Base-by-base conservation (phyloP, 176 grass and related monocot species). In the Urochloa ruziziensis region DNA sequence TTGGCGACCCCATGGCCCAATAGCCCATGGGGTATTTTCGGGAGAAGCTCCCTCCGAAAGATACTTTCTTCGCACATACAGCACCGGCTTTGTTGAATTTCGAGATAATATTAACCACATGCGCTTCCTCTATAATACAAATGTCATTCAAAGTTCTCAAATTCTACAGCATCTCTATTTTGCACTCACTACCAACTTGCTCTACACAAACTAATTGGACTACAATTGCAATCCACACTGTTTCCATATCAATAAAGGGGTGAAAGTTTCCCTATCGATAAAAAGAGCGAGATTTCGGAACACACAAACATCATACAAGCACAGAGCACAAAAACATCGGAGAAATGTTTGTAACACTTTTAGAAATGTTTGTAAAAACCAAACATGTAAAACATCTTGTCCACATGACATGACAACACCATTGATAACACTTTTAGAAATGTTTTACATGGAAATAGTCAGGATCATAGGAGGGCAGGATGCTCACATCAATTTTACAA, bases 401-500 rank as follows among this genome's bases (percentile, higher is more conserved):
- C 47, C 44, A 68, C 48, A 35, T 1, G 43, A 43, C 42, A 43
- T 3, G 4, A 28, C 21, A 80, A 53, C 44, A 27, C 1, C 52
- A 9, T 54, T 28, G 54, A 44, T 2, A 54, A 42, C n/a, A 54
- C 18, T 7, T 57, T 74, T 16, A 36, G 56, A 17, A 54, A 7
- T 59, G 5, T 29, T 70, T 48, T 47, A 75, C 44, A 85, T 62
- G 14, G 2, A 75, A 83, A 27, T 42, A 36, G 25, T 77, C 53
- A 44, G 77, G 18, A 61, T 52, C 5, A 46, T 40, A 21, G 47
- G 25, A 25, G 60, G 42, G 44, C 36, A 57, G 6, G 33, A 69
- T 74, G 75, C 25, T 84, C 62, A 21, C 32, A 51, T 40, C 30
- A 25, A 53, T 39, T 77, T 77, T 68, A 75, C 62, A 59, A 44